A percentile compares a stretch with the other conserved stretches of the same genome.
Evolutionary conservation across 345 rosid species (phyloP).

Genomic region (Reutealis trisperma): DNA sequence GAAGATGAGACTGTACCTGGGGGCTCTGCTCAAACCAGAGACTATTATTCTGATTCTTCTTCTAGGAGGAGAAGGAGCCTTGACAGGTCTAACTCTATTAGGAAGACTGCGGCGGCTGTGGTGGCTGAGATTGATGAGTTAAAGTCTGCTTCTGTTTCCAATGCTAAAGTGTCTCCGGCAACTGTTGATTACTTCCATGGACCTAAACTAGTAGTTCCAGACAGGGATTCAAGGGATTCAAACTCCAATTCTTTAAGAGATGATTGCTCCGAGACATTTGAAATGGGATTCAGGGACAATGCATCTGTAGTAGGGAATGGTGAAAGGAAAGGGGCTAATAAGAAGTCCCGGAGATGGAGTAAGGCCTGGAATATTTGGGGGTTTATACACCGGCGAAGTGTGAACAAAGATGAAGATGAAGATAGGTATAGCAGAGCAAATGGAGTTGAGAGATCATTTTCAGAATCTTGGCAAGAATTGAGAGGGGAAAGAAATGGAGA

Average conservation of each 20-base stretch:
- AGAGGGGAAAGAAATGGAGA: constrained; percentile 66
- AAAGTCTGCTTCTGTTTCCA: constrained; percentile 45
- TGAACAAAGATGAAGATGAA: constrained; percentile 68
- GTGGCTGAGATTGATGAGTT: constrained; percentile 79
- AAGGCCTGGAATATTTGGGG: constrained; percentile 90
- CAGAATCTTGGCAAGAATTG: constrained; percentile 89
- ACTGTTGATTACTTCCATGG: constrained; percentile 47
- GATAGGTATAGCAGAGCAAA: constrained; percentile 64
- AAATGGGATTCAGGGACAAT: constrained; percentile 56
- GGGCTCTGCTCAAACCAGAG: constrained; percentile 87
- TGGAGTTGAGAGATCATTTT: constrained; percentile 69
- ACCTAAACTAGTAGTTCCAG: constrained; percentile 44
- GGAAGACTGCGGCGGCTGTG: constrained; percentile 78
- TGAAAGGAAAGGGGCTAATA: constrained; percentile 45
- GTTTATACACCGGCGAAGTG: constrained; percentile 63
- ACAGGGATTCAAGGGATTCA: constrained; percentile 45
- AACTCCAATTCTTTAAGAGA: constrained; percentile 75
- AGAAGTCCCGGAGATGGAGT: constrained; percentile 80
- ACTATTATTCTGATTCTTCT: constrained; percentile 80
- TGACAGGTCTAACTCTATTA: constrained; percentile 72
- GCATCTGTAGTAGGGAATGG: constrained; percentile 54
- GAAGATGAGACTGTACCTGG: constrained; percentile 72
- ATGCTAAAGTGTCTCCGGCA: constrained; percentile 75
- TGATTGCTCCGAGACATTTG: constrained; percentile 74
- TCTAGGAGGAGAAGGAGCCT: constrained; percentile 85